A percentile compares a stretch with the other conserved stretches of the same genome.
Conservation (phyloP, 352 stramenopile genomes). For the Phytophthora ramorum region DNA sequence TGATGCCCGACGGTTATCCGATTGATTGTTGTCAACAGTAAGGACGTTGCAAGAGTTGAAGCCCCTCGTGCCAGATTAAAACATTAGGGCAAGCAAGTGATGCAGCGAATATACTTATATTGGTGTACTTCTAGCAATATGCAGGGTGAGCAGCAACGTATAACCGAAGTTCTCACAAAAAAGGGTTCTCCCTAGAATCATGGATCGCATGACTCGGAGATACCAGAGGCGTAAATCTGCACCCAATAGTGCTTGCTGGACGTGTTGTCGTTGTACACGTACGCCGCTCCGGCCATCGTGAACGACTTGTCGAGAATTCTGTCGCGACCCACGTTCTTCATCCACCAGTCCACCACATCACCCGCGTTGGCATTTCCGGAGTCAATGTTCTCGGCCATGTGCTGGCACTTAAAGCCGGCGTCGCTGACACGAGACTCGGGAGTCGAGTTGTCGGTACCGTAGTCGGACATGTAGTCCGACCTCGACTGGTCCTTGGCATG, state of each 20-base stretch:
- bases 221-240: constrained; percentile 50
- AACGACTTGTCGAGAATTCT: constrained; percentile 34
- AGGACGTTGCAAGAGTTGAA: too few species aligned
- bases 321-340: constrained; percentile 29
- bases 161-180: too few species aligned
- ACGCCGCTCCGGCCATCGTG: constrained; percentile 47
- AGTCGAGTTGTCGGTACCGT: constrained; percentile 43
- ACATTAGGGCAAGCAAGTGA: too few species aligned
- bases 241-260: constrained; percentile 58
- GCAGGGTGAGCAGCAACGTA: too few species aligned
- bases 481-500: constrained; percentile 2
- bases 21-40: too few species aligned
- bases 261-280: constrained; percentile 30
- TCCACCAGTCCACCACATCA: constrained; percentile 40
- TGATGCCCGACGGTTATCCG: too few species aligned
- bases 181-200: too few species aligned
- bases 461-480: constrained; percentile 53
- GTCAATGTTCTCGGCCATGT: constrained; percentile 41
- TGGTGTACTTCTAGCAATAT: too few species aligned
- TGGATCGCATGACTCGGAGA: constrained; percentile 30
- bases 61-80: too few species aligned
- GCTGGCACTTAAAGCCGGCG: constrained; percentile 53
- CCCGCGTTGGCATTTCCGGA: constrained; percentile 27
- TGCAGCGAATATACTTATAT: too few species aligned
- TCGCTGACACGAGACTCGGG: constrained; percentile 37